Evolutionary conservation across 768 basidiomycete genomes (phyloP).

Genomic region (Cyclocybe aegerita): DNA sequence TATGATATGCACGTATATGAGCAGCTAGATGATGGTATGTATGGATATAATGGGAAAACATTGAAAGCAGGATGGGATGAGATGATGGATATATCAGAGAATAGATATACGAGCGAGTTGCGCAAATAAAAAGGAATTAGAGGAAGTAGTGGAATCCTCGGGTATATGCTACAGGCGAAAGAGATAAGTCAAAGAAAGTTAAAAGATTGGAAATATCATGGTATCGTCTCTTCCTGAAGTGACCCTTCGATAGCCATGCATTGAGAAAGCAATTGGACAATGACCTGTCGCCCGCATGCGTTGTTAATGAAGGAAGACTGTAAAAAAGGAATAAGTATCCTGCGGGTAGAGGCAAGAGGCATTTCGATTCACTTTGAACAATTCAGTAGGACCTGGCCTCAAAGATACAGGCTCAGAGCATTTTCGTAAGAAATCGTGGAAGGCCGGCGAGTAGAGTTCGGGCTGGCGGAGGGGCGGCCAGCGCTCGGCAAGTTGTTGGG

Average conservation of each 20-base stretch:
- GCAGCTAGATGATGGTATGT: slow-evolving; percentile 20
- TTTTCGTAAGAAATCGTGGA: slow-evolving; percentile 69
- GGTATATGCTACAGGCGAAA: neutral
- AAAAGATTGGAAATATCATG: slow-evolving; percentile 2
- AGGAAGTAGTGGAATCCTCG: slow-evolving; percentile 3
- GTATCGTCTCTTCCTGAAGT: slow-evolving; percentile 21
- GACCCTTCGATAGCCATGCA: slow-evolving; percentile 66
- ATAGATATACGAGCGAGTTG: slow-evolving; percentile 7
- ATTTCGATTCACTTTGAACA: slow-evolving; percentile 52
- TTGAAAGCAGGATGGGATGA: slow-evolving; percentile 7
- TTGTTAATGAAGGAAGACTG: slow-evolving; percentile 63
- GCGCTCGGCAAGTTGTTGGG: slow-evolving; percentile 54
- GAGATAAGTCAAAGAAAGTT: neutral
- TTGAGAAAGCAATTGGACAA: slow-evolving; percentile 63
- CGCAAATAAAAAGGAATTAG: slow-evolving; percentile 10
- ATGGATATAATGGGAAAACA: slow-evolving; percentile 6
- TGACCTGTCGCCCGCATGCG: slow-evolving; percentile 67
- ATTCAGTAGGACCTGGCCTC: slow-evolving; percentile 55
- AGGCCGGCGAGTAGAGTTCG: slow-evolving; percentile 60
- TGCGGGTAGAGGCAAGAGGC: neutral
- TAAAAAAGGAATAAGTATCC: neutral
- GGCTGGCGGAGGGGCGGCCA: slow-evolving; percentile 66
- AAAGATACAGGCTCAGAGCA: slow-evolving; percentile 61
- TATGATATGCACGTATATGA: slow-evolving; percentile 24
- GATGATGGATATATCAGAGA: slow-evolving; percentile 13